Evolutionary conservation across 1,284 basidiomycete genomes (phyloP), one percentile per base, ranked within the genome.

Genomic region (Marasmius tenuissimus): DNA sequence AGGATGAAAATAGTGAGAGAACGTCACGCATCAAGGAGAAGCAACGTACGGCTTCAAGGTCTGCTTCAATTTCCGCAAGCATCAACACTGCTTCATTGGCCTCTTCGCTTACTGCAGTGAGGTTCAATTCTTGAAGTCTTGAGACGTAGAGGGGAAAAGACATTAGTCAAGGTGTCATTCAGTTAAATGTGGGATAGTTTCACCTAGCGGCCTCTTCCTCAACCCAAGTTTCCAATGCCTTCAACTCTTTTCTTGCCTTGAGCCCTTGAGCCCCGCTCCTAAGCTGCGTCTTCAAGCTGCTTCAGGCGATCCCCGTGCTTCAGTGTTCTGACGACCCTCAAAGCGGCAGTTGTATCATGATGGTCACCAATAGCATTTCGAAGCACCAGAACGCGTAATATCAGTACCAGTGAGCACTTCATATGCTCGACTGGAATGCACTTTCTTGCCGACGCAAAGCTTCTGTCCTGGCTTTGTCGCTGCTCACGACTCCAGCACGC

Each of bases 181-280:
- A 27, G 11, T 27, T 47, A n/a, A 5, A 20, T n/a, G n/a, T n/a
- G n/a, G n/a, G n/a, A n/a, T n/a, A n/a, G n/a, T n/a, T 47, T 37
- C 34, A 61, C 54, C n/a, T 50, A 16, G 34, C 40, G 11, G 42
- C 22, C 48, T 66, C 50, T 61, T 64, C 42, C 61, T 58, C 33
- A 56, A 66, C 61, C 18, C 73, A 70, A n/a, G 74, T 75, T 67
- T 89, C 87, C 0, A 80, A 78, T 14, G 74, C 74, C 45, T 87
- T 73, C 48, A 86, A 76, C 97, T 38, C 93, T 95, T 76, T 97
- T 95, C 78, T 92, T 70, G 53, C 96, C 87, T 10, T 97, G 76
- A 57, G 97, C 82, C 62, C 88, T 86, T 86, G 73, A 8, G 87
- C 81, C 0, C 89, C 88, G 33, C 83, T 86, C 50, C 87, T 75